Conservation (phyloP, 176 grass and related monocot species). For the Hordeum vulgare region DNA sequence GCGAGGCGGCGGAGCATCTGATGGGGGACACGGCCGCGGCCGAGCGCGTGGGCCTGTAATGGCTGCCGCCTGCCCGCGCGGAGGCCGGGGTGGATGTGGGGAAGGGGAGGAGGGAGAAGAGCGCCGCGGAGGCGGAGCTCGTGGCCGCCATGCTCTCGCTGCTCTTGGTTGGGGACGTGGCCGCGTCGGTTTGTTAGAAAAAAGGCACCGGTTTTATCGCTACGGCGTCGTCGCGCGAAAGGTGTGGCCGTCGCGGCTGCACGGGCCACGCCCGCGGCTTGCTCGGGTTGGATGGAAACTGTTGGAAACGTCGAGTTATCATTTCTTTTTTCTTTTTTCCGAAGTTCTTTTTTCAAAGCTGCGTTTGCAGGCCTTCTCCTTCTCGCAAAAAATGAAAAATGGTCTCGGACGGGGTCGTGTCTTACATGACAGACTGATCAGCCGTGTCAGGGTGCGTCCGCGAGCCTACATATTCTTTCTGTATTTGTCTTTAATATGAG, state of each 20-base stretch:
- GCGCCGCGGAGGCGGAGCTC: slow-evolving; percentile 33
- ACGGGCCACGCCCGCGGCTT: not conserved
- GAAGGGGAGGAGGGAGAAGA: slow-evolving; percentile 24
- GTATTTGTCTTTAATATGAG: too few relatives aligned
- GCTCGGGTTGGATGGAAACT: not conserved
- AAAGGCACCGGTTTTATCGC: not conserved
- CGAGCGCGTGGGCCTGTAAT: not conserved
- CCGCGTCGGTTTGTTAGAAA: not conserved
- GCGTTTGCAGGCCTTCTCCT: too few relatives aligned
- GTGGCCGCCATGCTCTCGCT: slow-evolving; percentile 56
- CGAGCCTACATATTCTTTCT: too few relatives aligned
- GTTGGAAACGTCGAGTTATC: not conserved
- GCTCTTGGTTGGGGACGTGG: slow-evolving; percentile 24
- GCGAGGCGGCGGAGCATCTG: slow-evolving; percentile 37
- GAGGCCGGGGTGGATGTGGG: not conserved
- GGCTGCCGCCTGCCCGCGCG: not conserved
- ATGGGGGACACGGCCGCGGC: not conserved
- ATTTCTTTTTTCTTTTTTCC: too few relatives aligned
- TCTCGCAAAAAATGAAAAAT: too few relatives aligned
- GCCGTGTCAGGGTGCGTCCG: too few relatives aligned
- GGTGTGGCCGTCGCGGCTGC: not conserved
- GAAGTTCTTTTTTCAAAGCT: too few relatives aligned
- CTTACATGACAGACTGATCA: too few relatives aligned
- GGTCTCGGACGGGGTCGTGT: too few relatives aligned
- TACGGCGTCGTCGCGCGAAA: not conserved